Evolutionary conservation across 139 green algal species (phyloP), one percentile per base, ranked within the genome.

Genomic region (Micractinium conductrix): DNA sequence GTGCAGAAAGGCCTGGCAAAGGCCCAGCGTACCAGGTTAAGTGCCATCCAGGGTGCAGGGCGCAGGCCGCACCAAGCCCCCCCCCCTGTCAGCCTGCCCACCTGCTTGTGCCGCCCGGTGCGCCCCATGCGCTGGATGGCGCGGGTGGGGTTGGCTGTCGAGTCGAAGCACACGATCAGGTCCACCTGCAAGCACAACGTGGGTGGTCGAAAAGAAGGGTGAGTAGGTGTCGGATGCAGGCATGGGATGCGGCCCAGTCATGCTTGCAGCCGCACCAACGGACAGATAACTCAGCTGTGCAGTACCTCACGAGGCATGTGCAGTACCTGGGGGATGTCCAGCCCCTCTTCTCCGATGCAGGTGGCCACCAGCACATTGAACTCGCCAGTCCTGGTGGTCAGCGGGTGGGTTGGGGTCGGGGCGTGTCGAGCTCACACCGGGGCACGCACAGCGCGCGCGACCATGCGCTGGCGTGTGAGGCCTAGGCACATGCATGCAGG

Each of bases 341-440:
- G 90, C 0, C 97, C 97, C 89, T 99, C 97, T 88, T 99, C 97
- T 0, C 93, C 97, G 68, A 99, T 97, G 87, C 93, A 97, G 0
- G 97, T 99, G 21, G 96, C 96, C 60, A 99, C 95, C 84, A 98
- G 87, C 79, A 94, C 89, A 79, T 97, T 97, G 85, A 95, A 95
- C 7, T 26, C 55, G 26, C 76, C 76, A 19, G 40, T 43, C 76
- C 76, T 82, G 76, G 28, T 5, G 28, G 21, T 0, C 42, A 2
- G 33, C n/a, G n/a, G n/a, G n/a, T n/a, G n/a, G n/a, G n/a, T n/a
- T n/a, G n/a, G n/a, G n/a, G n/a, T n/a, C n/a, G n/a, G n/a, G n/a
- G n/a, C n/a, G n/a, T n/a, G n/a, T n/a, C n/a, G n/a, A n/a, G n/a
- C n/a, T n/a, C n/a, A n/a, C n/a, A n/a, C n/a, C n/a, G n/a, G n/a